phyloP scores from a whole-genome alignment of 768 basidiomycete genomes.

The Gymnopilus junonius region DNA sequence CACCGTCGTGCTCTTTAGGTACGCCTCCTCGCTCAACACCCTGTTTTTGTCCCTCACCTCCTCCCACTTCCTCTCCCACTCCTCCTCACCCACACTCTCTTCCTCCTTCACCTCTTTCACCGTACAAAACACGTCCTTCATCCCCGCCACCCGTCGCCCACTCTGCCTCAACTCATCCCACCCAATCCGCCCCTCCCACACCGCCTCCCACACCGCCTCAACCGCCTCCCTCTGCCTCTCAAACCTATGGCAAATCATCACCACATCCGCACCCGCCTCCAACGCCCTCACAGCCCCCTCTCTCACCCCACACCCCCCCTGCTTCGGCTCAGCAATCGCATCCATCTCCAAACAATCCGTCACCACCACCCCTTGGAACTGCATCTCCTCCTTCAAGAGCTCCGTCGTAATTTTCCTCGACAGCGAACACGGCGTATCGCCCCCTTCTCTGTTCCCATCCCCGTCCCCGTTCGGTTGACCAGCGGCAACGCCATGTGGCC shows the following conservation, averaged over 20 bases:
- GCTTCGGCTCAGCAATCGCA: constrained; percentile 55
- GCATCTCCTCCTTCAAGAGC: constrained; percentile 54
- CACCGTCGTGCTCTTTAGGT: constrained; percentile 50
- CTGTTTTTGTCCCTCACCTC: constrained; percentile 42
- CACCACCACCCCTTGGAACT: constrained; percentile 63
- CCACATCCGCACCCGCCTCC: constrained; percentile 71
- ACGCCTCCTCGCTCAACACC: constrained; percentile 49
- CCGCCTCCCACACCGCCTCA: constrained; percentile 52
- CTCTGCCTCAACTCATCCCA: constrained; percentile 44
- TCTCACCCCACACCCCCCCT: constrained; percentile 50
- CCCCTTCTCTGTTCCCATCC: constrained; percentile 25
- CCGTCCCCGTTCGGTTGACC: constrained; percentile 34
- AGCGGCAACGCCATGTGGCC: constrained; percentile 74
- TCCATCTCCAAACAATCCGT: constrained; percentile 84
- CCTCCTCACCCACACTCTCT: constrained; percentile 32
- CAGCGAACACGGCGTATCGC: constrained; percentile 62
- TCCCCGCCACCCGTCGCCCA: constrained; percentile 44
- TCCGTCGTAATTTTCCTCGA: constrained; percentile 55
- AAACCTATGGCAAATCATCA: constrained; percentile 74
- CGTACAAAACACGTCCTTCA: constrained; percentile 52
- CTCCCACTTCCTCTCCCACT: constrained; percentile 34
- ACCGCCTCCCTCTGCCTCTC: constrained; percentile 57
- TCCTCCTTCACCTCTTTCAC: constrained; percentile 47
- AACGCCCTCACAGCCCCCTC: constrained; percentile 61
- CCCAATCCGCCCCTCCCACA: constrained; percentile 46